Evolutionary conservation across 2,329 filamentous ascomycete genomes (phyloP), one percentile per base, ranked within the genome.

Genomic region (Colletotrichum plurivorum): DNA sequence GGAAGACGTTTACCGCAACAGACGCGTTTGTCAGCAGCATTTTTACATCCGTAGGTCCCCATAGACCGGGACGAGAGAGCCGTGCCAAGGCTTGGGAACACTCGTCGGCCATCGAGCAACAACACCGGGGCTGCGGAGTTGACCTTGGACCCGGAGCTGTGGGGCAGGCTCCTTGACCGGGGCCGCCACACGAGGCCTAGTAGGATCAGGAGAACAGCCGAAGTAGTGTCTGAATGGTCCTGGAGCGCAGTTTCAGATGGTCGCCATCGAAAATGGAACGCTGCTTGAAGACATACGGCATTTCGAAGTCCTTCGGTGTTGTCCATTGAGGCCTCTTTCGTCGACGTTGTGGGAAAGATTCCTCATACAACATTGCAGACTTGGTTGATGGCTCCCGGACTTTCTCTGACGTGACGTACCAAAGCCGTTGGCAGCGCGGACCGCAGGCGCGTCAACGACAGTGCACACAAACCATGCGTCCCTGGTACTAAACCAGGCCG

Each of bases 121-220:
- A 55, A 53, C 43, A 64, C 52, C n/a, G 53, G 52, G 64, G 59
- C 59, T 49, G 52, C 52, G 43, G 59, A 66, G 25, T 49, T 43
- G 59, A 57, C 46, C 43, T 60, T 55, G 52, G 59, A 43, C 52
- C 46, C 49, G 59, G 53, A 52, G 46, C 59, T 63, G 59, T 67
- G 59, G 64, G 57, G 51, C 48, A 18, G 41, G 25, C 51, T 56
- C 58, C 36, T 20, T 22, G 22, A 7, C 39, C 10, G 39, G 25
- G 43, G 45, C 45, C 25, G 43, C 25, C 27, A 51, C 46, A 60
- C 57, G 57, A 46, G 57, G 56, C 31, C 45, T 36, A n/a, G 41
- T 13, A 43, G 41, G 41, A 51, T 18, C 46, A 27, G 20, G 31
- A 51, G 57, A 46, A 60, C 5, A n/a, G 5, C 41, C 6, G 31